phyloP scores from a whole-genome alignment of 73 alveolate genomes.

The Loxodes magnus region DNA sequence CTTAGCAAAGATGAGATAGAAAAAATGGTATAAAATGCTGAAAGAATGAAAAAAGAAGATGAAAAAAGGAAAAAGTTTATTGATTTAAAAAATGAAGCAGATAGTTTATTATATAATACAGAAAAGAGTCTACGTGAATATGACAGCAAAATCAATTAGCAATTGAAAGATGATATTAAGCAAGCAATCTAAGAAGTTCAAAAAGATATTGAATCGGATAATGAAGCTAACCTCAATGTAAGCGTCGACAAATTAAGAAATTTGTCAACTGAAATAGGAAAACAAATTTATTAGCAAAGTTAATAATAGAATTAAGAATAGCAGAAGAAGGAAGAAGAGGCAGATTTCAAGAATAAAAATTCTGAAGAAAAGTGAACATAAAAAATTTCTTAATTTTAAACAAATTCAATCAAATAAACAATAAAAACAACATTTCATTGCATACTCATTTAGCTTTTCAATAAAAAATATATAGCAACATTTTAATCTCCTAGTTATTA shows the following conservation, averaged over 20 bases:
- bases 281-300: slow-evolving; percentile 26
- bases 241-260: slow-evolving; percentile 50
- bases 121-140: slow-evolving; percentile 67
- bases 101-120: slow-evolving; percentile 58
- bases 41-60: slow-evolving; percentile 63
- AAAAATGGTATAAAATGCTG: slow-evolving; percentile 79
- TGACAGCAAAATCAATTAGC: slow-evolving; percentile 49
- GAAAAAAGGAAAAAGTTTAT: slow-evolving; percentile 46
- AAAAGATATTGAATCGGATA: slow-evolving; percentile 37
- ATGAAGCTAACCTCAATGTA: too few relatives aligned
- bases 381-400: too few relatives aligned
- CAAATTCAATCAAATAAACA: too few relatives aligned
- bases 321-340: slow-evolving; percentile 1
- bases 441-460: too few relatives aligned
- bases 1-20: slow-evolving; percentile 71
- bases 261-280: slow-evolving; percentile 53
- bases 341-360: background rate
- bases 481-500: too few relatives aligned
- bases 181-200: slow-evolving; percentile 10
- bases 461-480: too few relatives aligned
- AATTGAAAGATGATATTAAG: slow-evolving; percentile 10
- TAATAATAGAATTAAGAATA: background rate
- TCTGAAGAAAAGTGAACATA: too few relatives aligned
- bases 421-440: too few relatives aligned
- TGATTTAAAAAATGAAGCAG: slow-evolving; percentile 80